A percentile compares a stretch with the other conserved stretches of the same genome.
Conservation (phyloP, 2,329 filamentous ascomycete genomes). For the Aspergillus sp. region DNA sequence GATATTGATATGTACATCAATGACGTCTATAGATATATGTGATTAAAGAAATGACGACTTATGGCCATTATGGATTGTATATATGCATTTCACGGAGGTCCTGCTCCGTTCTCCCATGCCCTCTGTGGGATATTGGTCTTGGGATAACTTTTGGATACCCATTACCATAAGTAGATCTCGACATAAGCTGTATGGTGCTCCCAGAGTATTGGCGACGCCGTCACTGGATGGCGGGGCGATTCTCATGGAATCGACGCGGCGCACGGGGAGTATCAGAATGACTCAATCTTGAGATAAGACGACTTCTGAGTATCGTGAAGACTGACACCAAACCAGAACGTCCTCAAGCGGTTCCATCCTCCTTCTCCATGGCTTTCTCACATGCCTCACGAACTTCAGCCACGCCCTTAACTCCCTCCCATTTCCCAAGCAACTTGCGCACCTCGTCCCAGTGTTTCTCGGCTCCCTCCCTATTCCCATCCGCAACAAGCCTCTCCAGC, state of each 20-base stretch:
- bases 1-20: slow-evolving; percentile 7
- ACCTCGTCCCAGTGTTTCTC: slow-evolving; percentile 45
- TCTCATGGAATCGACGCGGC: background rate
- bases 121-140: background rate
- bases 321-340: background rate
- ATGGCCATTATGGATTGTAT: background rate
- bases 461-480: slow-evolving; percentile 42
- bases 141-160: background rate
- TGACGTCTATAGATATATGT: slow-evolving; percentile 3
- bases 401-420: slow-evolving; percentile 46
- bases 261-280: background rate
- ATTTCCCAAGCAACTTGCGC: slow-evolving; percentile 38
- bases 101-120: background rate
- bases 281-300: background rate
- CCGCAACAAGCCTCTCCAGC: slow-evolving; percentile 37
- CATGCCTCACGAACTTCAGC: slow-evolving; percentile 41
- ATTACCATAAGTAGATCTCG: background rate
- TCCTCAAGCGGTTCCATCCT: slow-evolving; percentile 26
- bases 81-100: background rate
- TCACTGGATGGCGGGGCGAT: background rate
- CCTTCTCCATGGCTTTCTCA: slow-evolving; percentile 36
- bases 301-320: background rate
- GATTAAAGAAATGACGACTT: slow-evolving; percentile 1
- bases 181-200: background rate
- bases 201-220: background rate